phyloP scores from a whole-genome alignment of 2,329 filamentous ascomycete species.

The Exophiala sp. region DNA sequence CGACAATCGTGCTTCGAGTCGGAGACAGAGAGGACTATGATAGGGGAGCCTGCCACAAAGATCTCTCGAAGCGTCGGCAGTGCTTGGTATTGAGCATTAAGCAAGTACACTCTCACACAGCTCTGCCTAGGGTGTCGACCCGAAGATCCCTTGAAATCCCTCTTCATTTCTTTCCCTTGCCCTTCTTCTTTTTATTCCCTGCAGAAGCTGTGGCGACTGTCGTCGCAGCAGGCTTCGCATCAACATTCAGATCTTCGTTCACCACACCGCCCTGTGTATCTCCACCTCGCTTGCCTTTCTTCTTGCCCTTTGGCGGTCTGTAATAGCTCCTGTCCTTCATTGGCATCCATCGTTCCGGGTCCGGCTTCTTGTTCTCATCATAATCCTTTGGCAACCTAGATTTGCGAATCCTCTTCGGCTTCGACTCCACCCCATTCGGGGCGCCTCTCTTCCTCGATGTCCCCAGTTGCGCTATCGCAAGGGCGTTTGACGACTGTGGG shows the following conservation, averaged over 20 bases:
- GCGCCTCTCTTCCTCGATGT: slow-evolving; percentile 41
- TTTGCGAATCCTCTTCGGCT: slow-evolving; percentile 44
- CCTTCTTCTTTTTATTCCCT: slow-evolving; percentile 49
- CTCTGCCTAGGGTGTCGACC: no score
- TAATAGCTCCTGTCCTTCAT: slow-evolving; percentile 85
- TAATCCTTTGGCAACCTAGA: slow-evolving; percentile 48
- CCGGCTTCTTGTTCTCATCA: slow-evolving; percentile 67
- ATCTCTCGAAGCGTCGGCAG: no score
- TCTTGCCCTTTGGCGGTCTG: slow-evolving; percentile 76
- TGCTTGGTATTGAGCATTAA: no score
- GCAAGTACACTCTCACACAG: no score
- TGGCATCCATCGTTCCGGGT: slow-evolving; percentile 91
- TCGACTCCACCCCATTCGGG: slow-evolving; percentile 33
- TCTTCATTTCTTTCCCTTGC: slow-evolving; percentile 46
- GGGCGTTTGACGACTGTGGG: slow-evolving; percentile 32
- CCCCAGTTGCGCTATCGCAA: slow-evolving; percentile 27
- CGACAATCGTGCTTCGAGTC: no score
- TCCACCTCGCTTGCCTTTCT: slow-evolving; percentile 78
- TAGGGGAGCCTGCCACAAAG: no score
- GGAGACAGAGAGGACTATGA: no score
- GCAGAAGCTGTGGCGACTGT: slow-evolving; percentile 33
- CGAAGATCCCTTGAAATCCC: no score
- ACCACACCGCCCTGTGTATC: slow-evolving; percentile 81
- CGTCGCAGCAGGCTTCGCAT: slow-evolving; percentile 44
- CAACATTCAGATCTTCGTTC: slow-evolving; percentile 59